Evolutionary conservation across 257 asterid species (phyloP), one percentile per base, ranked within the genome.

Genomic region (Fraxinus cuspidata): DNA sequence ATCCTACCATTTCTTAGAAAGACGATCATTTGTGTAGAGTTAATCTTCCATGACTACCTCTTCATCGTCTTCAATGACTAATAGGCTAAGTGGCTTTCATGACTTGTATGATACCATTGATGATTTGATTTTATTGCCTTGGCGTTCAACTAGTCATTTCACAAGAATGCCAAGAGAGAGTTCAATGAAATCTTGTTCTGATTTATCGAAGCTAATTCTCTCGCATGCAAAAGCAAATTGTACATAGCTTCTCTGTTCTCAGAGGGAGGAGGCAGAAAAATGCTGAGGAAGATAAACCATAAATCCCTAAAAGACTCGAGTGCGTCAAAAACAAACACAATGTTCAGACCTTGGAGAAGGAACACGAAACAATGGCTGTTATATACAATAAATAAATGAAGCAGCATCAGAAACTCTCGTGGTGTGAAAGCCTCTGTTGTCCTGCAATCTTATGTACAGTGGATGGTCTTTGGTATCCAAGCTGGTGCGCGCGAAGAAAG

Each of bases 241-340:
- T 70, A 11, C 84, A 75, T 37, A 71, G 35, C 89, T 84, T 11
- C 90, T 88, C 86, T 23, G 80, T 84, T 47, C 38, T 81, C 0
- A 76, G 86, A n/a, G n/a, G n/a, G 76, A 78, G 88, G 44, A 9
- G 44, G 42, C 11, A 37, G 72, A 75, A 81, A 28, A 69, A 51
- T 58, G 12, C 70, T 73, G 0, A 76, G 77, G 81, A 88, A 85
- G 77, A 70, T 65, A 40, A 75, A 56, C 64, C 84, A 51, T 1
- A 81, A 79, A 49, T 27, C 65, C 0, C 63, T 81, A 76, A 84
- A 77, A 78, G 71, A 74, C n/a, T 51, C n/a, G n/a, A n/a, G n/a
- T 85, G 75, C 23, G 34, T 38, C 15, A 74, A 65, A 76, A 78
- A 47, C 16, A 76, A 70, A 23, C 29, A 19, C 40, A 56, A 47